Percentiles rank a stretch among this genome's conserved stretches.
Conservation (phyloP, 1,139 yeast genomes). For the Tardiomyces blankii region DNA sequence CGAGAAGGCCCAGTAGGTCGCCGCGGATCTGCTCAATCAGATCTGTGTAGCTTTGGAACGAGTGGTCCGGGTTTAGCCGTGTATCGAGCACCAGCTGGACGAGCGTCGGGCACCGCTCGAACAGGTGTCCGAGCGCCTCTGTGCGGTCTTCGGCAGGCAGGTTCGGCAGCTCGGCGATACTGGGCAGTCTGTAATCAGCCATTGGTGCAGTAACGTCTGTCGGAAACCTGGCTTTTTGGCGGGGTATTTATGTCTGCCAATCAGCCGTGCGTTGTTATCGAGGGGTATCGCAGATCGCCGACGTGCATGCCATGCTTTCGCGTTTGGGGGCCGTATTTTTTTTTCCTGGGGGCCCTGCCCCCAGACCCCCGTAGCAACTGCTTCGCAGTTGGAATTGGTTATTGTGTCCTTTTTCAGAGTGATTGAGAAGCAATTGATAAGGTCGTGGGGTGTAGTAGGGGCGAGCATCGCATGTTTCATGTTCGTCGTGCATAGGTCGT, state of each 20-base stretch:
- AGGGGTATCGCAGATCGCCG: not conserved
- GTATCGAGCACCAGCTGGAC: conserved; percentile 32
- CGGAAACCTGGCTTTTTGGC: too few relatives aligned
- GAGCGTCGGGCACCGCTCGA: conserved; percentile 57
- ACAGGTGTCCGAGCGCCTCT: conserved; percentile 42
- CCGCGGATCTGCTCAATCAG: conserved; percentile 42
- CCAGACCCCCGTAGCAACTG: too few relatives aligned
- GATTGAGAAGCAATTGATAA: too few relatives aligned
- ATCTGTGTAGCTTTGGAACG: conserved; percentile 28
- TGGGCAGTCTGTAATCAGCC: conserved; percentile 11
- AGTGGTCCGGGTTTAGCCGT: conserved; percentile 15
- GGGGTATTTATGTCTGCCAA: too few relatives aligned
- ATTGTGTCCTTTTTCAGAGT: too few relatives aligned
- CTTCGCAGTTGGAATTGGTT: too few relatives aligned
- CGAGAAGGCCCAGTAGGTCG: conserved; percentile 28
- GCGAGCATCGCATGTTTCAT: too few relatives aligned
- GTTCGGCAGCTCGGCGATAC: conserved; percentile 8
- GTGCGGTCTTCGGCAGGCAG: conserved; percentile 16
- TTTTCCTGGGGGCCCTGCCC: too few relatives aligned
- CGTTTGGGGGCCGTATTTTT: too few relatives aligned
- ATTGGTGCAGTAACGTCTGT: not conserved
- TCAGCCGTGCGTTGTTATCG: not conserved
- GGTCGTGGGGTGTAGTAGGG: too few relatives aligned
- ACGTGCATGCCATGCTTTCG: not conserved
- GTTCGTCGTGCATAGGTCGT: too few relatives aligned